Base-by-base conservation (phyloP, 805 yeast genomes). In the Saturnispora hagleri region DNA sequence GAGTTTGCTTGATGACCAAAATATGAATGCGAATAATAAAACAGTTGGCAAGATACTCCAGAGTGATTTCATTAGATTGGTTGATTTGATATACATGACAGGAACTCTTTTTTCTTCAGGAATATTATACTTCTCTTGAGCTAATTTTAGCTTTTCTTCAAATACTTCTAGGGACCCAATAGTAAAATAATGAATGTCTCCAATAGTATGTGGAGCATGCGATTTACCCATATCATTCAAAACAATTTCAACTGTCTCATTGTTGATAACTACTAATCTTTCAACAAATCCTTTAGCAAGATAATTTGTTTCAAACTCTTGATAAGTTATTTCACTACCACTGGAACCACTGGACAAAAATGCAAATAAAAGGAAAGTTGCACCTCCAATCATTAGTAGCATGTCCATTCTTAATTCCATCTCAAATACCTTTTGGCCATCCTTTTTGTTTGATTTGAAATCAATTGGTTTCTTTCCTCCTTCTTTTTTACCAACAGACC, bases 111-210 rank as follows among this genome's bases (percentile, higher is more conserved):
- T 87, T 12, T 74, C 76, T 27, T 80, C 69, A 0, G 90, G 82
- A 51, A 88, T 82, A 15, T 80, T 77, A 56, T 85, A 73, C 47
- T 74, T 74, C 58, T 84, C 85, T 68, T 89, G 96, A 12, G 84
- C 75, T 43, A 74, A 75, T 53, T 80, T 84, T 73, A 90, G 73
- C 60, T 87, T 89, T 51, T 86, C 87, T 69, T 90, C 97, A 62
- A 90, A 87, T 22, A 80, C 73, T 57, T 86, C 90, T 6, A 89
- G 82, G 0, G 96, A 86, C 4, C 97, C 97, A 60, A 90, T 88
- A 13, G 95, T 84, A 71, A 90, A 90, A 47, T 68, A 74, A 57
- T 71, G 71, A 40, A 60, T 63, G 35, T 58, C 62, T 22, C 51
- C 59, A 6, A 65, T 52, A 45, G 60, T 60, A 51, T 58, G 62